These are phyloP conservation scores for Sporothrix dimorphospora DNA, from an alignment of 2,329 filamentous ascomycete genomes.

Conservation along the genomic window DNA sequence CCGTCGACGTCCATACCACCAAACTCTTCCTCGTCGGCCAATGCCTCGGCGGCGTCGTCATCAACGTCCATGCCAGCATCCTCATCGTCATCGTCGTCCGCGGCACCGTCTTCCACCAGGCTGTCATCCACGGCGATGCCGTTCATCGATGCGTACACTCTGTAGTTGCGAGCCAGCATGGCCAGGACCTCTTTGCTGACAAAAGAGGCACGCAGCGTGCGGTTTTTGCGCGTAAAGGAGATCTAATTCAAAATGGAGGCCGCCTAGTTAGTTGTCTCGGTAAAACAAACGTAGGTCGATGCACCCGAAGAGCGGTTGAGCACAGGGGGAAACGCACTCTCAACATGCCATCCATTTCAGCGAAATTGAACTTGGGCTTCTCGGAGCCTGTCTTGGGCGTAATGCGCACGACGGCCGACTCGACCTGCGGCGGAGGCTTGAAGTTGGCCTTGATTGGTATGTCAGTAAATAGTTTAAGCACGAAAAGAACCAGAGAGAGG, in stretches of 20 bases:
- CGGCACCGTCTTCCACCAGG: conserved; percentile 49
- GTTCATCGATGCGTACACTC: conserved; percentile 87
- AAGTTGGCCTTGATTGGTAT: conserved; percentile 76
- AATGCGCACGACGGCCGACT: conserved; percentile 86
- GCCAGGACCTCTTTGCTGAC: conserved; percentile 78
- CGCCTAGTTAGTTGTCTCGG: conserved; percentile 5
- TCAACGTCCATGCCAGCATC: conserved; percentile 52
- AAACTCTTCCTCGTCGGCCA: conserved; percentile 50
- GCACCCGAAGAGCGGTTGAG: not conserved
- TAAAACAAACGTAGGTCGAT: not conserved
- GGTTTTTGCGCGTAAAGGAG: conserved; percentile 84
- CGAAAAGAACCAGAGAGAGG: not conserved
- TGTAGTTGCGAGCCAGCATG: conserved; percentile 86
- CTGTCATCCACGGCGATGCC: conserved; percentile 77
- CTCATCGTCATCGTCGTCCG: conserved; percentile 50
- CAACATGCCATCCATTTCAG: conserved; percentile 92
- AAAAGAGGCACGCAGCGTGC: conserved; percentile 78
- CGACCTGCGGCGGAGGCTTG: conserved; percentile 89
- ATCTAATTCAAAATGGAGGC: conserved; percentile 64
- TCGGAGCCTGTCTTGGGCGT: conserved; percentile 79
- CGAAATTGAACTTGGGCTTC: conserved; percentile 84
- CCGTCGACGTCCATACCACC: conserved; percentile 66
- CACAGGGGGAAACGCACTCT: conserved; percentile 42
- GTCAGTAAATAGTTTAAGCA: not conserved
- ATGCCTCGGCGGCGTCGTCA: conserved; percentile 53